Evolutionary conservation across 1,284 basidiomycete species (phyloP).

Genomic region (Tylopilus orsonianus): DNA sequence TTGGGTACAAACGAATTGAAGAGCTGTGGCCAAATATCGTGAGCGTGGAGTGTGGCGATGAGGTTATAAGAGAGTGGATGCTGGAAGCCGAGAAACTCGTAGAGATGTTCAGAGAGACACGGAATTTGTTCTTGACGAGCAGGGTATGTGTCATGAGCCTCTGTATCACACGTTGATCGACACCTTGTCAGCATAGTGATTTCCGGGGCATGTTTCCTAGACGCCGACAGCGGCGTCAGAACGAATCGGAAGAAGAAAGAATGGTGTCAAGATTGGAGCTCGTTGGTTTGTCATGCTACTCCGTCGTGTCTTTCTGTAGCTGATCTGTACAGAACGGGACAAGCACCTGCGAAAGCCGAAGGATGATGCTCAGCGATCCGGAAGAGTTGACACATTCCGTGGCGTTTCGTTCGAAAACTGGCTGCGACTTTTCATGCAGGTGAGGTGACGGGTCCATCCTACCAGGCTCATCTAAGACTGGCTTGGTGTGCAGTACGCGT

Average conservation of each 20-base stretch:
- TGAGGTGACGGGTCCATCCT: slow-evolving; percentile 33
- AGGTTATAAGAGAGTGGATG: slow-evolving; percentile 69
- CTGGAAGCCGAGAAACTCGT: slow-evolving; percentile 76
- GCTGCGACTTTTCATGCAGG: slow-evolving; percentile 84
- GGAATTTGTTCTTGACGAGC: slow-evolving; percentile 77
- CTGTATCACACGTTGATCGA: neutral
- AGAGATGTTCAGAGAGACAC: slow-evolving; percentile 86
- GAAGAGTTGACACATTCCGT: slow-evolving; percentile 65
- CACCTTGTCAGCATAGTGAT: slow-evolving; percentile 39
- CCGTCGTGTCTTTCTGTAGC: neutral
- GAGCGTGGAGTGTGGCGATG: slow-evolving; percentile 33
- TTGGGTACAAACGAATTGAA: slow-evolving; percentile 48
- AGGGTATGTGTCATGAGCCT: slow-evolving; percentile 48
- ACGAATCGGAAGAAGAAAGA: slow-evolving; percentile 68
- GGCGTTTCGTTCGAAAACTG: slow-evolving; percentile 86
- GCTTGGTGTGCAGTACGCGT: slow-evolving; percentile 66
- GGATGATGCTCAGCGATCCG: slow-evolving; percentile 34
- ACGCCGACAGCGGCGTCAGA: slow-evolving; percentile 40
- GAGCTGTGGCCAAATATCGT: slow-evolving; percentile 47
- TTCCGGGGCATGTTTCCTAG: slow-evolving; percentile 70
- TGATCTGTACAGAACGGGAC: slow-evolving; percentile 43
- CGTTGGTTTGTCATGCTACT: slow-evolving; percentile 45
- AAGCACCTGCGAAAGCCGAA: slow-evolving; percentile 39
- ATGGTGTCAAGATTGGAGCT: slow-evolving; percentile 77
- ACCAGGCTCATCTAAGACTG: neutral